A percentile compares a stretch with the other conserved stretches of the same genome.
These are phyloP conservation scores for Xylaria multiplex DNA, from an alignment of 2,329 filamentous ascomycete genomes.

Conservation along the genomic window DNA sequence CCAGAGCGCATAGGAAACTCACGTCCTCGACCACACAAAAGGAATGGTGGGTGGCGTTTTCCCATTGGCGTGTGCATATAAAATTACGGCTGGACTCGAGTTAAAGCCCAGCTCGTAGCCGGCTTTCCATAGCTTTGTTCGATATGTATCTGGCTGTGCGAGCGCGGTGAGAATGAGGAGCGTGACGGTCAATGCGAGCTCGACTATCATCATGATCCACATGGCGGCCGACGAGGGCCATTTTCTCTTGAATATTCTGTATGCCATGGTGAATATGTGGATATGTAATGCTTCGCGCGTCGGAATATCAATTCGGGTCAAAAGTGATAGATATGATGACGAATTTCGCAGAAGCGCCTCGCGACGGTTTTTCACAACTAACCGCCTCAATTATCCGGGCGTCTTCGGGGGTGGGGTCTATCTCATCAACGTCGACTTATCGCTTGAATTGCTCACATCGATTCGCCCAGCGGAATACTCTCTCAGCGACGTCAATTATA, in stretches of 20 bases:
- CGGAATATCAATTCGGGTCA: constrained; percentile 9
- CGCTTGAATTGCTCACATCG: constrained; percentile 41
- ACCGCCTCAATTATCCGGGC: constrained; percentile 9
- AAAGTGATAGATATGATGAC: constrained; percentile 26
- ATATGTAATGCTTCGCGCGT: constrained; percentile 9
- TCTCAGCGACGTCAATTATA: constrained; percentile 23
- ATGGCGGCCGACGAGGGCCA: constrained; percentile 68
- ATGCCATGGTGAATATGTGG: constrained; percentile 51
- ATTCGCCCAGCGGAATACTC: constrained; percentile 31
- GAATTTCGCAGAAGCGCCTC: constrained; percentile 35
- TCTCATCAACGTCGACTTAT: constrained; percentile 32
- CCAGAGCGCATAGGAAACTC: constrained; percentile 48
- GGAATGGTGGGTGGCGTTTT: constrained; percentile 69
- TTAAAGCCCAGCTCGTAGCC: constrained; percentile 78
- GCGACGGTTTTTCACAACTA: constrained; percentile 19
- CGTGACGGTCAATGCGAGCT: constrained; percentile 72
- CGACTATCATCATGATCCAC: constrained; percentile 71
- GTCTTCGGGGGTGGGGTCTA: constrained; percentile 1
- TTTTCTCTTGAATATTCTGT: constrained; percentile 67
- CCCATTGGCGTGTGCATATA: constrained; percentile 81
- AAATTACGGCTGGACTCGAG: constrained; percentile 73
- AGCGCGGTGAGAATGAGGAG: constrained; percentile 77
- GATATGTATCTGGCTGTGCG: constrained; percentile 76
- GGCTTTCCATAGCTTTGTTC: constrained; percentile 77
- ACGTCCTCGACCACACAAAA: constrained; percentile 79